Conservation (phyloP, 805 yeast species). For the Candida coleopterorum region DNA sequence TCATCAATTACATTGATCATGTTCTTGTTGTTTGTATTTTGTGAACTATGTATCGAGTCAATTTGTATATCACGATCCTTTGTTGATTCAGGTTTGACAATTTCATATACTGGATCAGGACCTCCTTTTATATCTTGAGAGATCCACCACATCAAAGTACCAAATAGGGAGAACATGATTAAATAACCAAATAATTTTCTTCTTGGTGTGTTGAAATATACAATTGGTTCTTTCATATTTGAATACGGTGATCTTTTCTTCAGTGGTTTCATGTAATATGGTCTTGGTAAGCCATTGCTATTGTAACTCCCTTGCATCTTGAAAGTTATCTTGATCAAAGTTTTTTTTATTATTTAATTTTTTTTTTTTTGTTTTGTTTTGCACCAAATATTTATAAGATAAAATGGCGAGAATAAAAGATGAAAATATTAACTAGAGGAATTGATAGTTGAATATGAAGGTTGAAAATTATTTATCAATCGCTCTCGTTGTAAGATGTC, state of each 20-base stretch:
- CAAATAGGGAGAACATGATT: conserved; percentile 29
- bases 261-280: conserved; percentile 43
- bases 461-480: too few relatives aligned
- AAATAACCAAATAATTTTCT: conserved; percentile 36
- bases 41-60: neutral
- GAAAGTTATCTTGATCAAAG: too few relatives aligned
- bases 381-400: too few relatives aligned
- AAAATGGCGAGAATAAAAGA: too few relatives aligned
- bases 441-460: too few relatives aligned
- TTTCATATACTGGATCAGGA: conserved; percentile 26
- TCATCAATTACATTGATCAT: conserved; percentile 24
- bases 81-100: conserved; percentile 13
- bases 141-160: conserved; percentile 31
- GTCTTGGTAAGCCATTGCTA: conserved; percentile 40
- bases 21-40: conserved; percentile 17
- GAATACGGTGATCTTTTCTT: conserved; percentile 31
- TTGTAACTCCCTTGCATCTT: conserved; percentile 42
- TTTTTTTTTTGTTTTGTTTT: too few relatives aligned
- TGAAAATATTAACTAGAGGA: too few relatives aligned
- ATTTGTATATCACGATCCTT: conserved; percentile 6
- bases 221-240: conserved; percentile 21
- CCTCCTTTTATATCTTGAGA: conserved; percentile 30
- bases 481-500: too few relatives aligned
- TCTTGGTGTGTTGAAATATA: conserved; percentile 31
- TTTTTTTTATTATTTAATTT: too few relatives aligned